Conservation (phyloP, 2,329 filamentous ascomycete genomes). For the Apiospora hydei region DNA sequence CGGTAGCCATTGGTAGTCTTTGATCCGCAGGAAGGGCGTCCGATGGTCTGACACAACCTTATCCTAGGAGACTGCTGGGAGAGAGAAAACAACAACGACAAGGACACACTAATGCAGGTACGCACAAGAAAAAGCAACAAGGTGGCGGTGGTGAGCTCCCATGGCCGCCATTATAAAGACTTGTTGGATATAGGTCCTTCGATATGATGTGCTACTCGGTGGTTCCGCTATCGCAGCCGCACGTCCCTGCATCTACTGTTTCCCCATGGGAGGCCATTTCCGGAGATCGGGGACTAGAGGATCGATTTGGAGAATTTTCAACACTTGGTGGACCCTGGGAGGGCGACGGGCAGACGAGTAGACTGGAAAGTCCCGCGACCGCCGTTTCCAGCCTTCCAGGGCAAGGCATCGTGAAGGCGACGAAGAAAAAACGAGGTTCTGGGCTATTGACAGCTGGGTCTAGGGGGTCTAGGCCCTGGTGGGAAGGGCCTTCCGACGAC, state of each 20-base stretch:
- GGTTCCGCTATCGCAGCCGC: slow-evolving; percentile 2
- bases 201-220: not conserved
- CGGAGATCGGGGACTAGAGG: slow-evolving; percentile 5
- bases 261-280: not conserved
- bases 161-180: not conserved
- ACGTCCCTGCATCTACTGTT: not conserved
- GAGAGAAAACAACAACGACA: too few species aligned
- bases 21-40: not conserved
- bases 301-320: not conserved
- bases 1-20: not conserved
- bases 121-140: not conserved
- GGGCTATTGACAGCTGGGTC: not conserved
- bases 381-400: not conserved
- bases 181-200: not conserved
- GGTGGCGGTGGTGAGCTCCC: not conserved
- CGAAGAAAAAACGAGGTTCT: not conserved
- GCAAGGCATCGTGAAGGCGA: not conserved
- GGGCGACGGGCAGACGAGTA: not conserved
- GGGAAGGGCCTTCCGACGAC: not conserved
- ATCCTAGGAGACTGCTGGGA: not conserved
- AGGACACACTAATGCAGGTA: slow-evolving; percentile 16
- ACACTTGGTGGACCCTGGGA: not conserved
- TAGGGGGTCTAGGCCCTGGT: not conserved
- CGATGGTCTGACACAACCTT: not conserved
- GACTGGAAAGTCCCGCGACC: not conserved